Evolutionary conservation across 192 early-diverging fungal species (phyloP).

Genomic region (Tieghemiomyces parasiticus): DNA sequence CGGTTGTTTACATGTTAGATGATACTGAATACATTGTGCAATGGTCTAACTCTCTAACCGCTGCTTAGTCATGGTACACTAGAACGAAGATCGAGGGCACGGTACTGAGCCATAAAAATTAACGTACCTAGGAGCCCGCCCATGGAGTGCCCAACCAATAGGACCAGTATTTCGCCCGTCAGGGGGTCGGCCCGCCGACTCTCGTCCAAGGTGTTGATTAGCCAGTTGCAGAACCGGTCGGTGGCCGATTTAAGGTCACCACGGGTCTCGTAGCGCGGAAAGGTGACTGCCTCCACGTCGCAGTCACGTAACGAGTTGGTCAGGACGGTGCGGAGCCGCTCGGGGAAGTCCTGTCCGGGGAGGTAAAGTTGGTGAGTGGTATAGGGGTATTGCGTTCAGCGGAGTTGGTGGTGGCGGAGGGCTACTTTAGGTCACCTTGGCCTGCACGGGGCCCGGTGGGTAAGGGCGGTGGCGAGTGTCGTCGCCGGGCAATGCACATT

Average conservation of each 20-base stretch:
- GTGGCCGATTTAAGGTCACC: constrained; percentile 35
- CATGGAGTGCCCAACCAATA: constrained; percentile 34
- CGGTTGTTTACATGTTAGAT: too few relatives aligned
- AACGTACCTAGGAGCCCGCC: constrained; percentile 43
- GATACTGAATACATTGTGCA: too few relatives aligned
- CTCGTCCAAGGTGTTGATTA: constrained; percentile 21
- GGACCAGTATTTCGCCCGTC: constrained; percentile 12
- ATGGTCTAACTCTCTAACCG: too few relatives aligned
- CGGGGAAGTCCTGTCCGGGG: constrained; percentile 35
- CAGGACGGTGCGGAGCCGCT: constrained; percentile 26
- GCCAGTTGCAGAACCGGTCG: constrained; percentile 28
- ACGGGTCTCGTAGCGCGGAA: constrained; percentile 38
- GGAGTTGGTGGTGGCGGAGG: too few relatives aligned
- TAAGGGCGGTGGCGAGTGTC: too few relatives aligned
- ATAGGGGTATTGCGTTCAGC: background rate
- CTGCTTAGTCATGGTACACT: too few relatives aligned
- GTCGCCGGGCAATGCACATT: too few relatives aligned
- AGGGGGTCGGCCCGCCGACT: constrained; percentile 14
- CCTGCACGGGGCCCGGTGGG: too few relatives aligned
- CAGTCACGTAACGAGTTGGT: constrained; percentile 19
- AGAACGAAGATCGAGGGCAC: too few relatives aligned
- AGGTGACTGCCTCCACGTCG: constrained; percentile 31
- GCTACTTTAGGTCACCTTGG: too few relatives aligned
- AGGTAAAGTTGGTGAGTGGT: background rate
- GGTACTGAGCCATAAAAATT: too few relatives aligned